Base-by-base conservation (phyloP, 345 rosid genomes). In the Rhizophora mangle region DNA sequence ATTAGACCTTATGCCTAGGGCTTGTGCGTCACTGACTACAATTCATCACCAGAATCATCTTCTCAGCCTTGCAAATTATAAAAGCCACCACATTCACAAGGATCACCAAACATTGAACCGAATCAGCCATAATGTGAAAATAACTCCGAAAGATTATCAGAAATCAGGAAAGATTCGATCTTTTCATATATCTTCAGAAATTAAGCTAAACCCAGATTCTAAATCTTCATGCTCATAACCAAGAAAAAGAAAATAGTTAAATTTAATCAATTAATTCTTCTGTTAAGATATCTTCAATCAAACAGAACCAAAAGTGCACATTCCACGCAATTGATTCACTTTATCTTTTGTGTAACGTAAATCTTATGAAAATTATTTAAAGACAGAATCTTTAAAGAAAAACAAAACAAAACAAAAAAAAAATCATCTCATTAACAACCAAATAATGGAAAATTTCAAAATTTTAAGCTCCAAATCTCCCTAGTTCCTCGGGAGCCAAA, bases 41-140 rank as follows among this genome's bases (percentile, higher is more conserved):
- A 69, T 56, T 75, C 49, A 72, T 62, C 26, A 59, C 32, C 72
- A 72, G 66, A 75, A 75, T 69, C 72, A 64, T 53, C 79, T 56
- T 61, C 77, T 65, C 8, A 71, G 70, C 78, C 76, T 78, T 70
- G 63, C 62, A 70, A 78, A 62, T 51, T 3, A 9, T 24, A 57
- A 39, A 63, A 53, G 37, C 61, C 54, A 51, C 29, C 60, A 46
- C 55, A 70, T 16, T 47, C 4, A 24, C 19, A 49, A 21, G 70
- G 51, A 69, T 47, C 59, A 65, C 13, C 68, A 71, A 3, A 20
- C 65, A 51, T 26, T 53, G 55, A 47, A 20, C n/a, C 39, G 8
- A n/a, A 55, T 43, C 47, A 55, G 57, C 31, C 64, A 43, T 27
- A 13, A 43, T 43, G 49, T 43, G 49, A 18, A 56, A 24, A 51